These are phyloP conservation scores for Cruciata laevipes DNA, from an alignment of 257 asterid genomes.

Conservation along the genomic window DNA sequence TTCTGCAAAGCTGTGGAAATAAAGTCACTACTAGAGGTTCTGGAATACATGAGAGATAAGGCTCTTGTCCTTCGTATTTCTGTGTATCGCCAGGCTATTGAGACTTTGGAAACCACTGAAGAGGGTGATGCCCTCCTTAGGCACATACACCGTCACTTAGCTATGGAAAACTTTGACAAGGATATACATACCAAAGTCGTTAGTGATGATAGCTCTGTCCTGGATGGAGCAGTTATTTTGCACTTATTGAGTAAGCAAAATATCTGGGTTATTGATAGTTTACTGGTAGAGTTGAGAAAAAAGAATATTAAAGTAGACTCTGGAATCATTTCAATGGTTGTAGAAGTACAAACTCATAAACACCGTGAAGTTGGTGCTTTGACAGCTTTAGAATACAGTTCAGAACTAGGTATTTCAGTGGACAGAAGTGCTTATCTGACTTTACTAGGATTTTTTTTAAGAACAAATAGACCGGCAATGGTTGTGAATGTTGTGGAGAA, in stretches of 20 bases:
- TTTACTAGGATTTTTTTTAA: slow-evolving; percentile 52
- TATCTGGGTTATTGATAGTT: slow-evolving; percentile 55
- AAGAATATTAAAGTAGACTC: slow-evolving; percentile 37
- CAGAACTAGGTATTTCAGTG: slow-evolving; percentile 37
- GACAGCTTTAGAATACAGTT: slow-evolving; percentile 49
- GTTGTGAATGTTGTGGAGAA: slow-evolving; percentile 52
- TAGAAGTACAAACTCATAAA: slow-evolving; percentile 42
- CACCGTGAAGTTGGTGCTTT: slow-evolving; percentile 50
- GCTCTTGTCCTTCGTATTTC: slow-evolving; percentile 66
- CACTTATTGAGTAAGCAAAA: slow-evolving; percentile 44
- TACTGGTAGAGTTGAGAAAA: slow-evolving; percentile 41
- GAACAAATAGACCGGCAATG: slow-evolving; percentile 45
- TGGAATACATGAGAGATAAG: slow-evolving; percentile 72
- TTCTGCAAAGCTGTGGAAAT: slow-evolving; percentile 53
- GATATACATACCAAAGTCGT: slow-evolving; percentile 8
- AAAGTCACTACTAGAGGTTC: slow-evolving; percentile 51
- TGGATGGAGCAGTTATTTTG: slow-evolving; percentile 39
- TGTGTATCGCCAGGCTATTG: slow-evolving; percentile 54
- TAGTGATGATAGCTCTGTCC: slow-evolving; percentile 13
- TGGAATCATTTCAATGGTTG: slow-evolving; percentile 37
- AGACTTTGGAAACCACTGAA: slow-evolving; percentile 38
- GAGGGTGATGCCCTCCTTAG: slow-evolving; percentile 51
- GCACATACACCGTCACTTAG: slow-evolving; percentile 65
- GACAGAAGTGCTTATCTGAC: slow-evolving; percentile 52
- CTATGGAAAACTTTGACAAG: slow-evolving; percentile 24